Evolutionary conservation across 768 basidiomycete genomes (phyloP).

Genomic region (Ephemerocybe angulata): DNA sequence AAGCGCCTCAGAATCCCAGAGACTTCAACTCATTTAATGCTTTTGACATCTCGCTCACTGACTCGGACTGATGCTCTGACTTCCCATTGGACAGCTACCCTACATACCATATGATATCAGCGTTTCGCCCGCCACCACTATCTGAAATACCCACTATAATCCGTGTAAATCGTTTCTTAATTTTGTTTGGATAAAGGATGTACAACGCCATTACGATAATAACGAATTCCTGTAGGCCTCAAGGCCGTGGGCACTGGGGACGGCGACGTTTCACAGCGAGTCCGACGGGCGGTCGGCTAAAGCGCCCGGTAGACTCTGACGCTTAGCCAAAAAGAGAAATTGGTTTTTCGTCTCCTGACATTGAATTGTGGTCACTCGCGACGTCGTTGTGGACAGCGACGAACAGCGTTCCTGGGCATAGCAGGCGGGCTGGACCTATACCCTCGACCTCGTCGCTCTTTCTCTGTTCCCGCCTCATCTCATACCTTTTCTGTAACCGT

Average conservation of each 20-base stretch:
- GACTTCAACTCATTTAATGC: conserved; percentile 11
- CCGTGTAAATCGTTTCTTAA: too few relatives aligned
- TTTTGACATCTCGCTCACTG: neutral
- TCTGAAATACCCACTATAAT: too few relatives aligned
- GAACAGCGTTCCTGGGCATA: neutral
- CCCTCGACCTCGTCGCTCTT: neutral
- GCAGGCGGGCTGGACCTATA: neutral
- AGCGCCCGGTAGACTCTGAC: neutral
- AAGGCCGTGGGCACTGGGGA: too few relatives aligned
- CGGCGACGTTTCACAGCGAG: neutral
- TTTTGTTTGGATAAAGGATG: too few relatives aligned
- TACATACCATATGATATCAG: neutral
- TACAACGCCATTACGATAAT: too few relatives aligned
- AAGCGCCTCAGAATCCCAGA: conserved; percentile 15
- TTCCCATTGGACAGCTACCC: neutral
- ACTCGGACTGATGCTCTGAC: too few relatives aligned
- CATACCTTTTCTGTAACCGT: conserved; percentile 1
- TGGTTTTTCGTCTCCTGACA: conserved; percentile 8
- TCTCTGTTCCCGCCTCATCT: conserved; percentile 2
- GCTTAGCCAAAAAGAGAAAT: neutral
- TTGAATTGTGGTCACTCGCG: neutral
- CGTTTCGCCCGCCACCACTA: too few relatives aligned
- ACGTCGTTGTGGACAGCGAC: neutral
- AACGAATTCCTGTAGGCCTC: too few relatives aligned
- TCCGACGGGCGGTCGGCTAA: neutral